These are phyloP conservation scores for Oidium heveae DNA, from an alignment of 2,329 filamentous ascomycete genomes.

Conservation along the genomic window DNA sequence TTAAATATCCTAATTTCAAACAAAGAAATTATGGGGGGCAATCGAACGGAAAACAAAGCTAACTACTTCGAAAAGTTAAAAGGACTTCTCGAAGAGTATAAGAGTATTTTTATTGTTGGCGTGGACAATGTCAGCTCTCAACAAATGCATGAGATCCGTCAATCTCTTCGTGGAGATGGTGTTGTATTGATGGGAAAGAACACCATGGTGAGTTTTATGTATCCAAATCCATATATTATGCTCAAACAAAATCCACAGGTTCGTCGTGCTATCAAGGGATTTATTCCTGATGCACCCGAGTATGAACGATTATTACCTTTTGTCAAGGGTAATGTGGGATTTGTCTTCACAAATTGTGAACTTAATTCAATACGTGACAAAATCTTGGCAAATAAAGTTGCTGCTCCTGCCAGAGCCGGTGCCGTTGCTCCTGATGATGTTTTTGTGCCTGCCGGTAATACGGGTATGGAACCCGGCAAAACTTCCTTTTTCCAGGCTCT, in stretches of 20 bases:
- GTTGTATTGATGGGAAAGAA: conserved; percentile 99
- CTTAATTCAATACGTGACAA: conserved; percentile 82
- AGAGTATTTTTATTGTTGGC: conserved; percentile 88
- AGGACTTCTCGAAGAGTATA: conserved; percentile 85
- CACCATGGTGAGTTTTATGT: conserved; percentile 59
- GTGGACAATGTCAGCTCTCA: conserved; percentile 99
- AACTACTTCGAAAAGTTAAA: conserved; percentile 99
- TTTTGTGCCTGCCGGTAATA: conserved; percentile 93
- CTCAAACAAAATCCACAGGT: conserved; percentile 27
- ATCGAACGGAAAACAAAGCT: conserved; percentile 70
- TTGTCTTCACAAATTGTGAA: conserved; percentile 98
- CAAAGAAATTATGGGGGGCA: conserved; percentile 83
- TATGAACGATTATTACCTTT: conserved; percentile 93
- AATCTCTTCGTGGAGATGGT: conserved; percentile 68
- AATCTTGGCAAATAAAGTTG: conserved; percentile 91
- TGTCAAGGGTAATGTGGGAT: conserved; percentile 94
- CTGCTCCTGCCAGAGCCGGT: conserved; percentile 92
- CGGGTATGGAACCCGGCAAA: conserved; percentile 99
- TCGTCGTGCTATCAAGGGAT: conserved; percentile 91
- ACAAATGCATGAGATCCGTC: conserved; percentile 99
- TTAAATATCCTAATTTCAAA: conserved; percentile 98
- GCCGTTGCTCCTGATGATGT: conserved; percentile 84
- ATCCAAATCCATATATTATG: too few relatives aligned
- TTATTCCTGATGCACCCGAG: conserved; percentile 73
- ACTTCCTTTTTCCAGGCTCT: conserved; percentile 99